phyloP scores from a whole-genome alignment of 192 early-diverging fungal genomes.

The Helicostylum pulchrum region DNA sequence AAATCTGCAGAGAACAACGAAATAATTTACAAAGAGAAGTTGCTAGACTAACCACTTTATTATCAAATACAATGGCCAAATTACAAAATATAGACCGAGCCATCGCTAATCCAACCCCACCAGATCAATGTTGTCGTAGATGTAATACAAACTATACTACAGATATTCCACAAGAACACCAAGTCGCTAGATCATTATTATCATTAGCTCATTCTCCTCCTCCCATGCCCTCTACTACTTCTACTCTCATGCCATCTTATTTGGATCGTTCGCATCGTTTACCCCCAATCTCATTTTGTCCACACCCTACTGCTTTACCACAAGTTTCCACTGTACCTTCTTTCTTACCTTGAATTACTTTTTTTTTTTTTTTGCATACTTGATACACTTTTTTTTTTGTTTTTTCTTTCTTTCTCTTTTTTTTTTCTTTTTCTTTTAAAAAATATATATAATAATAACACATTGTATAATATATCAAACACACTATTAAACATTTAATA shows the following conservation, averaged over 20 bases:
- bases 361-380: background rate
- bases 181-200: slow-evolving; percentile 26
- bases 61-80: slow-evolving; percentile 44
- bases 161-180: slow-evolving; percentile 13
- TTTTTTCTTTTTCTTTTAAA: background rate
- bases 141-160: background rate
- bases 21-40: slow-evolving; percentile 55
- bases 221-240: slow-evolving; percentile 6
- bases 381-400: background rate
- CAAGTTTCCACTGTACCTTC: background rate
- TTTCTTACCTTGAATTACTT: background rate
- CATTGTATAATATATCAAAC: no score
- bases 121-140: background rate
- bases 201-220: slow-evolving; percentile 16
- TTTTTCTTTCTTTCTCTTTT: background rate
- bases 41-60: slow-evolving; percentile 41
- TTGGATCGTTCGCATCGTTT: background rate
- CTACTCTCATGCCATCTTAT: slow-evolving; percentile 3
- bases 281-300: slow-evolving; percentile 3
- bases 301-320: background rate
- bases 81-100: slow-evolving; percentile 48
- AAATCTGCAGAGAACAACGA: slow-evolving; percentile 44
- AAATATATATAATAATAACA: no score
- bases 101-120: slow-evolving; percentile 25
- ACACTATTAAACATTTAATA: no score